phyloP scores from a whole-genome alignment of 352 stramenopile genomes.

The Pelagophyceae sp. region DNA sequence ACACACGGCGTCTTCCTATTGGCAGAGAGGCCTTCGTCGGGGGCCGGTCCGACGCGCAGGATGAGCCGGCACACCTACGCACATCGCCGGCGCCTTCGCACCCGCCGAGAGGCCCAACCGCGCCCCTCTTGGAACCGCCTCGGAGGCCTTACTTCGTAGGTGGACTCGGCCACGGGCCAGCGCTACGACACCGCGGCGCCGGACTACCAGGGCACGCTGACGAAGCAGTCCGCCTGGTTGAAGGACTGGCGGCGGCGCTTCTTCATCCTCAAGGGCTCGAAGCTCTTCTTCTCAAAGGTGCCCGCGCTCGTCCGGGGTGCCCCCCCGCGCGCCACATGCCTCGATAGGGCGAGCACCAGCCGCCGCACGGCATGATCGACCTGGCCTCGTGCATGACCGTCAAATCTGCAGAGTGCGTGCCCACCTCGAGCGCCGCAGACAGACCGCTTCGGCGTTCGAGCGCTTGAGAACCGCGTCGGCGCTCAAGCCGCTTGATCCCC shows the following conservation, averaged over 20 bases:
- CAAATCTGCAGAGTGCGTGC: constrained; percentile 59
- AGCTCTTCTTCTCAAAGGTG: constrained; percentile 45
- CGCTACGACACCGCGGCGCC: constrained; percentile 58
- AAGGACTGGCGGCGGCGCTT: constrained; percentile 71
- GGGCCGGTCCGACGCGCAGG: too few species aligned
- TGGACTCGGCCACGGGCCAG: constrained; percentile 36
- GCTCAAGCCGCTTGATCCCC: too few species aligned
- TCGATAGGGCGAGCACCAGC: background rate
- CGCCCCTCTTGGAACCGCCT: too few species aligned
- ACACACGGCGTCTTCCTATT: too few species aligned
- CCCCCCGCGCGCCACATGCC: background rate
- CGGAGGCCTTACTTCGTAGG: too few species aligned
- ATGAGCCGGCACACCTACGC: too few species aligned
- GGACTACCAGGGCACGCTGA: constrained; percentile 66
- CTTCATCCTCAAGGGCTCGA: constrained; percentile 72
- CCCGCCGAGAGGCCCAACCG: too few species aligned
- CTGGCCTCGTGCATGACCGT: constrained; percentile 67
- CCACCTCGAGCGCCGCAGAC: background rate
- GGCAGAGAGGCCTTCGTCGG: too few species aligned
- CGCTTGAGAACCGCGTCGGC: too few species aligned
- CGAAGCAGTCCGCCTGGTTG: constrained; percentile 68
- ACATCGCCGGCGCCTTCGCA: too few species aligned
- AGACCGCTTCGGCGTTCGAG: too few species aligned
- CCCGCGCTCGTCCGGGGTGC: background rate
- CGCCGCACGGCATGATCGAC: constrained; percentile 63